Base-by-base conservation (phyloP, 768 basidiomycete genomes). In the Rickenella mellea region DNA sequence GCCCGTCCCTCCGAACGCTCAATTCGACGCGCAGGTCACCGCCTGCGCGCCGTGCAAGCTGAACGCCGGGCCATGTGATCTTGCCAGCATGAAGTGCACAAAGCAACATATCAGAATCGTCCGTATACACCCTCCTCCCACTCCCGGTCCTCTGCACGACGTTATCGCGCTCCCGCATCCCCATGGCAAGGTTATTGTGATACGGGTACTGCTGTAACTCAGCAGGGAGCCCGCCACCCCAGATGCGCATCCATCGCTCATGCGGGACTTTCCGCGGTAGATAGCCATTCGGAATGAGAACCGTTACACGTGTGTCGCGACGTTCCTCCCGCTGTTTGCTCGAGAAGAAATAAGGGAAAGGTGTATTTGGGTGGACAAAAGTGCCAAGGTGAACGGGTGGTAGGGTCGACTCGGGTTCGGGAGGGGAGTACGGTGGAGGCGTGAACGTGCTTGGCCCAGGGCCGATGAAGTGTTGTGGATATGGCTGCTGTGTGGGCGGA, bases 71-170 rank as follows among this genome's bases (percentile, higher is more conserved):
- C 70, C 70, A 73, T 12, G 62, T 60, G 26, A 70, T 53, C 37
- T 64, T 55, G 6, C 83, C 83, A 0, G 80, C 68, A 49, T 86
- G 83, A 35, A 86, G 58, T 2, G 79, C 81, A 42, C 79, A 80
- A 29, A 80, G 53, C 52, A 83, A 75, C 39, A 84, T 53, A 50
- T 84, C 80, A 7, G 81, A 83, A 58, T 86, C 83, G 58, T 86
- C 83, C 0, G 83, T 86, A 60, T 86, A 86, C 27, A 84, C 68
- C 36, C 78, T 63, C n/a, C 76, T 64, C 26, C 61, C 61, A 22
- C 67, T 51, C 19, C 5, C 11, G 14, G 20, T 32, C 10, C 29
- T 10, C 9, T 19, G n/a, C n/a, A n/a, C n/a, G n/a, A n/a, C n/a
- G n/a, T n/a, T n/a, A n/a, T n/a, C n/a, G n/a, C 42, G 12, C 42